Percentiles rank a stretch among this genome's conserved stretches.
Conservation (phyloP, 1,284 basidiomycete species). For the Ustilago hordei region DNA sequence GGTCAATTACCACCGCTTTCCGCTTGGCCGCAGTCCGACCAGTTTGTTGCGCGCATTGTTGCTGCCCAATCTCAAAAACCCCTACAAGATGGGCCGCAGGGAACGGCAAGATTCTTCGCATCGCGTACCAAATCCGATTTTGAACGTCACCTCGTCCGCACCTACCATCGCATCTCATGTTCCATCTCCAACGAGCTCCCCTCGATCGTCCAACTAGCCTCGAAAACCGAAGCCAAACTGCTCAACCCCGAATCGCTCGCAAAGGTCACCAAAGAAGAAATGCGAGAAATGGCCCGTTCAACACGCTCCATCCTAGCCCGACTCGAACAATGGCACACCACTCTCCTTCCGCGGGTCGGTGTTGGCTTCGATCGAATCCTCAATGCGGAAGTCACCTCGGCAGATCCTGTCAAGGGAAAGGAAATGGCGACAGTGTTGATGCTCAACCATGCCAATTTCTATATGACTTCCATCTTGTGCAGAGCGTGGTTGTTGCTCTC, state of each 20-base stretch:
- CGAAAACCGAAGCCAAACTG: conserved; percentile 18
- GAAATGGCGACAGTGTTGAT: conserved; percentile 22
- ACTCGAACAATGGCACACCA: conserved; percentile 27
- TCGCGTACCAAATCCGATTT: conserved; percentile 18
- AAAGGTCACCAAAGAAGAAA: conserved; percentile 32
- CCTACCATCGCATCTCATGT: not conserved
- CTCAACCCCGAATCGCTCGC: conserved; percentile 24
- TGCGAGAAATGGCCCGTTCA: conserved; percentile 30
- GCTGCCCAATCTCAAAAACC: conserved; percentile 5
- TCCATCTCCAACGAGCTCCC: conserved; percentile 23
- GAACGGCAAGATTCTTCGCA: not conserved
- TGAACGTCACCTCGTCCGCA: conserved; percentile 20
- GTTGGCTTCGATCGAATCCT: conserved; percentile 20
- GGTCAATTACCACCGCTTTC: conserved; percentile 21
- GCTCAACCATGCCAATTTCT: conserved; percentile 30
- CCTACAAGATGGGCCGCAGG: not conserved
- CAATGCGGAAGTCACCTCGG: conserved; percentile 11
- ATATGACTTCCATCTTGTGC: conserved; percentile 35
- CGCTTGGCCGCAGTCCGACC: conserved; percentile 26
- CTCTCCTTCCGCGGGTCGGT: conserved; percentile 11
- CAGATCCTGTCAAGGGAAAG: conserved; percentile 20
- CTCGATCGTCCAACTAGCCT: conserved; percentile 18
- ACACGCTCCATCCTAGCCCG: conserved; percentile 26
- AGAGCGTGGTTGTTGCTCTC: conserved; percentile 33
- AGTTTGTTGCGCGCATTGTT: not conserved